Evolutionary conservation across 371 early-diverging fungal genomes (phyloP).

Genomic region (Nematocida sp.): DNA sequence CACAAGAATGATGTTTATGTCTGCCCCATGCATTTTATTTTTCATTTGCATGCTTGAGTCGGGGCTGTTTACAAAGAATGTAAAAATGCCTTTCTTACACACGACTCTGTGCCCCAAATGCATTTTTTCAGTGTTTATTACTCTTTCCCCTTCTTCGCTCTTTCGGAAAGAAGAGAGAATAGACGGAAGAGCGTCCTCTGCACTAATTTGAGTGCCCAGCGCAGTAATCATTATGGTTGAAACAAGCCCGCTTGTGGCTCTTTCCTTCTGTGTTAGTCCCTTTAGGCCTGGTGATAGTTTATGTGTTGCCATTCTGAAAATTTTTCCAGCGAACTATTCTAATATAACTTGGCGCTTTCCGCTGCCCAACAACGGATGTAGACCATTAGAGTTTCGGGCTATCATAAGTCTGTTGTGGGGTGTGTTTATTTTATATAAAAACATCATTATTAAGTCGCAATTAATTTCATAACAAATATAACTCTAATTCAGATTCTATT

Average conservation of each 20-base stretch:
- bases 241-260: conserved; percentile 17
- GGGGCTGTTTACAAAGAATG: conserved; percentile 17
- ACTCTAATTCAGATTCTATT: not conserved
- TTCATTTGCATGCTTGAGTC: not conserved
- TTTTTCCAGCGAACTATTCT: conserved; percentile 3
- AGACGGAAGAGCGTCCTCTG: conserved; percentile 31
- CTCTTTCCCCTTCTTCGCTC: not conserved
- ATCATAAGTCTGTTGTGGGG: too few species aligned
- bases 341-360: not conserved
- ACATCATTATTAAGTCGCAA: not conserved
- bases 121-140: conserved; percentile 13
- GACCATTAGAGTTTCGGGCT: too few species aligned
- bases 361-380: too few species aligned
- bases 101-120: conserved; percentile 7
- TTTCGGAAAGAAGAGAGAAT: conserved; percentile 28
- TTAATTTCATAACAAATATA: conserved; percentile 5
- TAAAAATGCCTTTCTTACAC: conserved; percentile 17
- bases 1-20: conserved; percentile 60
- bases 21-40: conserved; percentile 32
- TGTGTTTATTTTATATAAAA: too few species aligned
- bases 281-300: conserved; percentile 28
- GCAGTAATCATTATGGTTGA: conserved; percentile 45
- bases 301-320: conserved; percentile 22
- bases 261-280: conserved; percentile 40
- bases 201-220: conserved; percentile 8